Percentiles rank a stretch among this genome's conserved stretches.
Conservation (phyloP, 345 rosid species). For the Populus pruinosa region DNA sequence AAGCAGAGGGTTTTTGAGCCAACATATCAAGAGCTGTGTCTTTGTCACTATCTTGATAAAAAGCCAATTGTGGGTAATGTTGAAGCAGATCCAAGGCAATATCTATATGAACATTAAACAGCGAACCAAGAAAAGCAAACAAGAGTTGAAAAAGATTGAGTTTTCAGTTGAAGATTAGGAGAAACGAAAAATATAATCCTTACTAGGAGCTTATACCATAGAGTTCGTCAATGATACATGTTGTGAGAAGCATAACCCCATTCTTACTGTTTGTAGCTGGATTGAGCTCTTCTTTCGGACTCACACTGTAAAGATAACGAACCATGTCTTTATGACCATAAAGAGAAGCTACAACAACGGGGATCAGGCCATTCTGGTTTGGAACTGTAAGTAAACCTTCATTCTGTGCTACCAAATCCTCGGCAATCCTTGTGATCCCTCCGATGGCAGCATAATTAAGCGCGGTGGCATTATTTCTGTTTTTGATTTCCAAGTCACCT, state of each 20-base stretch:
- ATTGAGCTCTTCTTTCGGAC: slow-evolving; percentile 42
- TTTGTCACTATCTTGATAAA: slow-evolving; percentile 44
- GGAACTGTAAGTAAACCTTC: slow-evolving; percentile 37
- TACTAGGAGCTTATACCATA: slow-evolving; percentile 35
- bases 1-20: slow-evolving; percentile 65
- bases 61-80: slow-evolving; percentile 41
- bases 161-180: background rate
- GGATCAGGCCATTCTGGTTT: slow-evolving; percentile 43
- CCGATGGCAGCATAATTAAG: slow-evolving; percentile 70
- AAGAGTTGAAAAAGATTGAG: background rate
- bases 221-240: slow-evolving; percentile 58
- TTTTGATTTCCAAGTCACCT: slow-evolving; percentile 26
- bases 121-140: background rate
- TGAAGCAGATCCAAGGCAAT: slow-evolving; percentile 65
- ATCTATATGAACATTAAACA: slow-evolving; percentile 25
- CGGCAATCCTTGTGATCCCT: slow-evolving; percentile 54
- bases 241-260: slow-evolving; percentile 59
- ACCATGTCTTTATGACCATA: slow-evolving; percentile 61
- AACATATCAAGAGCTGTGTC: slow-evolving; percentile 58
- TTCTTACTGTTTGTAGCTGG: slow-evolving; percentile 42
- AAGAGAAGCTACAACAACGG: slow-evolving; percentile 62
- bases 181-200: background rate
- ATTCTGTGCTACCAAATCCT: slow-evolving; percentile 44
- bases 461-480: slow-evolving; percentile 49
- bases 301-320: slow-evolving; percentile 48